Conservation (phyloP, 768 basidiomycete genomes). For the Hemileccinum rubropunctum region DNA sequence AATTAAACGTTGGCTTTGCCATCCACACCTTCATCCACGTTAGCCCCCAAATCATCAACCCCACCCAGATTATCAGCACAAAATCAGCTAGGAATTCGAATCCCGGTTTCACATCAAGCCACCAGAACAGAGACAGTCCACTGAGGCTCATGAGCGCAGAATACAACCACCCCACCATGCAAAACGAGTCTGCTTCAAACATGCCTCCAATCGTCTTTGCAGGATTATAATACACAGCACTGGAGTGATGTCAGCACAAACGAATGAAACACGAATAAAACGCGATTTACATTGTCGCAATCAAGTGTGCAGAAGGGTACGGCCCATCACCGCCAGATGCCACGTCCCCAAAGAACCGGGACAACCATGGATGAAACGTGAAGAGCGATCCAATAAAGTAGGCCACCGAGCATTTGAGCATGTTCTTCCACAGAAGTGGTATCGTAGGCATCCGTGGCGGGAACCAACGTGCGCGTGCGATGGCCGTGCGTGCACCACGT, state of each 20-base stretch:
- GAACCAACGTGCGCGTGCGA: conserved; percentile 3
- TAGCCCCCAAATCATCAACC: conserved; percentile 71
- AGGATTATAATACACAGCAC: conserved; percentile 88
- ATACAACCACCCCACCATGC: conserved; percentile 65
- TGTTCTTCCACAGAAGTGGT: conserved; percentile 58
- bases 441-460: conserved; percentile 35
- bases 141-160: conserved; percentile 70
- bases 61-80: conserved; percentile 79
- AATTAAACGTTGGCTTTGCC: conserved; percentile 83
- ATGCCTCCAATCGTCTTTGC: conserved; percentile 92
- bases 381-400: conserved; percentile 91
- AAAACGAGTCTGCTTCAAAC: conserved; percentile 87
- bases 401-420: conserved; percentile 88
- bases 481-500: conserved; percentile 8
- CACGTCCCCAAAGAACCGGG: conserved; percentile 63
- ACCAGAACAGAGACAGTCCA: conserved; percentile 79
- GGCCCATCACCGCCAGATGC: conserved; percentile 49
- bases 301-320: conserved; percentile 83
- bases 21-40: conserved; percentile 95
- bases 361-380: conserved; percentile 80
- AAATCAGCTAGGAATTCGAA: conserved; percentile 74
- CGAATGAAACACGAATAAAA: background rate
- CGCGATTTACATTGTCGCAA: conserved; percentile 74
- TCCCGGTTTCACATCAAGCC: conserved; percentile 66
- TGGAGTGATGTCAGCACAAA: conserved; percentile 23